A percentile compares a stretch with the other conserved stretches of the same genome.
Conservation (phyloP, 2,329 filamentous ascomycete genomes). For the Curvularia verruculosa region DNA sequence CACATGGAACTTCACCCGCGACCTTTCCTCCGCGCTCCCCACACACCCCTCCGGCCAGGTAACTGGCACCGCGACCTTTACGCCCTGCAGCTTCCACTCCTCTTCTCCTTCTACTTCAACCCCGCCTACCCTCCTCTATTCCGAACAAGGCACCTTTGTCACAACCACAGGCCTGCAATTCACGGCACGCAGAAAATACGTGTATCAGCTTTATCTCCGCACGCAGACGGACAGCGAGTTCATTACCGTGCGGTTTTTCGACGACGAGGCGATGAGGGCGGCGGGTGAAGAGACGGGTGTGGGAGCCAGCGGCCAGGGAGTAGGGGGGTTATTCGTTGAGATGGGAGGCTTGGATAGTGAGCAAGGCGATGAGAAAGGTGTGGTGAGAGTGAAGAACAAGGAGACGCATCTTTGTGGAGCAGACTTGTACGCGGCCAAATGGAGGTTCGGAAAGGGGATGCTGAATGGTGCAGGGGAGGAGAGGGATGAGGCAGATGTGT, state of each 20-base stretch:
- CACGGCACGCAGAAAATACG: constrained; percentile 68
- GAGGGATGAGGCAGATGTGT: constrained; percentile 16
- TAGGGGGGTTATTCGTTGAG: constrained; percentile 78
- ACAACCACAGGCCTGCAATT: constrained; percentile 63
- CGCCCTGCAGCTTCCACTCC: constrained; percentile 54
- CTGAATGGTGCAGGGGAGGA: not conserved
- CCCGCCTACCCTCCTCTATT: constrained; percentile 67
- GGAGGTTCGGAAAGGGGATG: constrained; percentile 64
- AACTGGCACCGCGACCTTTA: constrained; percentile 68
- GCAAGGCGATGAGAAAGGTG: constrained; percentile 23
- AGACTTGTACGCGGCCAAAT: constrained; percentile 74
- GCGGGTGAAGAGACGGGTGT: constrained; percentile 8
- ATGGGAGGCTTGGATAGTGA: constrained; percentile 56
- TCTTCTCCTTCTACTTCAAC: not conserved
- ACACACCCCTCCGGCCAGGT: constrained; percentile 71
- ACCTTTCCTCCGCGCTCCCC: constrained; percentile 60
- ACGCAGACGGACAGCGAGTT: not conserved
- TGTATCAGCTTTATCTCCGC: constrained; percentile 65
- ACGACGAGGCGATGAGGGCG: constrained; percentile 18
- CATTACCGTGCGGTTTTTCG: constrained; percentile 24
- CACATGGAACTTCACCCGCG: constrained; percentile 68
- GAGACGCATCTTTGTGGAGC: constrained; percentile 73
- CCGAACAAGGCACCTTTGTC: constrained; percentile 69
- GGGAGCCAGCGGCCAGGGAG: constrained; percentile 48
- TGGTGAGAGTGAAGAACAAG: constrained; percentile 55